Conservation (phyloP, 352 stramenopile genomes). For the Nothophytophthora sp. region DNA sequence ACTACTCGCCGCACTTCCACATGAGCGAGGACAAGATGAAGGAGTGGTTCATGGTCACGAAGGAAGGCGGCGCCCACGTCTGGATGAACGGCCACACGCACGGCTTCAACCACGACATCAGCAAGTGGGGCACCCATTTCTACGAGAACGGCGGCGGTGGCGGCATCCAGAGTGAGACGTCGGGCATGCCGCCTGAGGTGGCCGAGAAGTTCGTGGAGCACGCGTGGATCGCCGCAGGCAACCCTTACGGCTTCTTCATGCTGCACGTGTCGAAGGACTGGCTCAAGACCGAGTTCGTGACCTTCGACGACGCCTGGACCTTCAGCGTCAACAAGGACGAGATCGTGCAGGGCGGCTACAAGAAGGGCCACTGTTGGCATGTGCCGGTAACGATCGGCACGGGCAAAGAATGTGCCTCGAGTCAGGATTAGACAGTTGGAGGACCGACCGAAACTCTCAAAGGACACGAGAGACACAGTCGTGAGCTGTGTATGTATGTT, state of each 20-base stretch:
- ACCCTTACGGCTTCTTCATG: constrained; percentile 88
- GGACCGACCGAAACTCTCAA: constrained; percentile 1
- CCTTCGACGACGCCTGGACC: constrained; percentile 78
- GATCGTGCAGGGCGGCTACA: constrained; percentile 77
- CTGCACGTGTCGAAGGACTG: constrained; percentile 86
- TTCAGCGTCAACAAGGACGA: constrained; percentile 78
- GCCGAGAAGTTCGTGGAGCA: constrained; percentile 82
- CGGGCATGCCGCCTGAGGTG: constrained; percentile 64
- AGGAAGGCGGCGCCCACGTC: constrained; percentile 72
- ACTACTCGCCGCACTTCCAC: constrained; percentile 90
- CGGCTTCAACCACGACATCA: constrained; percentile 88
- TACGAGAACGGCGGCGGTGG: constrained; percentile 87
- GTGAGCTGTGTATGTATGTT: constrained; percentile 21
- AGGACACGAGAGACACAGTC: constrained; percentile 3
- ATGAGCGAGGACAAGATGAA: constrained; percentile 91
- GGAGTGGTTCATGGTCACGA: constrained; percentile 84
- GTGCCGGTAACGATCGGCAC: constrained; percentile 68
- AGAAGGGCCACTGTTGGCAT: constrained; percentile 87
- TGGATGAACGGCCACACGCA: constrained; percentile 89
- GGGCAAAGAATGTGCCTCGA: constrained; percentile 61
- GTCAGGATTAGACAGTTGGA: constrained; percentile 22
- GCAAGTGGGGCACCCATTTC: constrained; percentile 86
- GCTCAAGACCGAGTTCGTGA: constrained; percentile 84
- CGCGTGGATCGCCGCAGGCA: constrained; percentile 75
- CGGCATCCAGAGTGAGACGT: constrained; percentile 87